Evolutionary conservation across 75 land plant genomes (phyloP).

Genomic region (Cryptomeria japonica): DNA sequence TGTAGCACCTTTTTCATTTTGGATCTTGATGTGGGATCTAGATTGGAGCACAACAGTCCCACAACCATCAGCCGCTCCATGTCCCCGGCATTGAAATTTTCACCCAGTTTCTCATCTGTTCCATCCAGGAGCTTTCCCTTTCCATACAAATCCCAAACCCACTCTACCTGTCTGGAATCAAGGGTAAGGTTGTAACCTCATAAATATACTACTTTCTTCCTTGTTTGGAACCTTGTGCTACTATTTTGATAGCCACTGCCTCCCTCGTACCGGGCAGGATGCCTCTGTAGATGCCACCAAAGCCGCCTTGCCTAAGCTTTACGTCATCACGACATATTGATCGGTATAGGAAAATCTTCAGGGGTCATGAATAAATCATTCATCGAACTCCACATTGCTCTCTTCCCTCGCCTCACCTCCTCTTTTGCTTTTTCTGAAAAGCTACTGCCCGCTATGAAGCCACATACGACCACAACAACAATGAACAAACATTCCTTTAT

Average conservation of each 20-base stretch:
- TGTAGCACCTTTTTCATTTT: no score
- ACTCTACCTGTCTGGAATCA: no score
- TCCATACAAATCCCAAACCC: no score
- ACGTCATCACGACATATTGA: neutral
- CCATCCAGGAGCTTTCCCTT: no score
- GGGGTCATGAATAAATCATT: neutral
- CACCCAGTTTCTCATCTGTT: no score
- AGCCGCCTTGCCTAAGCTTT: neutral
- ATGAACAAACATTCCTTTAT: no score
- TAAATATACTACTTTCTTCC: slow-evolving; percentile 26
- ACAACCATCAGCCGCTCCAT: no score
- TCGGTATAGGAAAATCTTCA: neutral
- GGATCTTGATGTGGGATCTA: slow-evolving; percentile 34
- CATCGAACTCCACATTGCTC: neutral
- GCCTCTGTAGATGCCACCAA: slow-evolving; percentile 21
- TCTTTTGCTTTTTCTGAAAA: neutral
- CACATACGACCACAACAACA: neutral
- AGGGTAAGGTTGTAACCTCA: slow-evolving; percentile 16
- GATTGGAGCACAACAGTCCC: slow-evolving; percentile 6
- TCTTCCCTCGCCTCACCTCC: slow-evolving; percentile 9
- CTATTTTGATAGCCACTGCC: slow-evolving; percentile 18
- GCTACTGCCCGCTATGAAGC: neutral
- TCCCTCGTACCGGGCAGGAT: slow-evolving; percentile 17
- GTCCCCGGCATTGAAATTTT: neutral
- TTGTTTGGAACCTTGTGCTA: slow-evolving; percentile 39